Evolutionary conservation across 768 basidiomycete species (phyloP), one percentile per base, ranked within the genome.

Genomic region (Tylopilus subfusipes): DNA sequence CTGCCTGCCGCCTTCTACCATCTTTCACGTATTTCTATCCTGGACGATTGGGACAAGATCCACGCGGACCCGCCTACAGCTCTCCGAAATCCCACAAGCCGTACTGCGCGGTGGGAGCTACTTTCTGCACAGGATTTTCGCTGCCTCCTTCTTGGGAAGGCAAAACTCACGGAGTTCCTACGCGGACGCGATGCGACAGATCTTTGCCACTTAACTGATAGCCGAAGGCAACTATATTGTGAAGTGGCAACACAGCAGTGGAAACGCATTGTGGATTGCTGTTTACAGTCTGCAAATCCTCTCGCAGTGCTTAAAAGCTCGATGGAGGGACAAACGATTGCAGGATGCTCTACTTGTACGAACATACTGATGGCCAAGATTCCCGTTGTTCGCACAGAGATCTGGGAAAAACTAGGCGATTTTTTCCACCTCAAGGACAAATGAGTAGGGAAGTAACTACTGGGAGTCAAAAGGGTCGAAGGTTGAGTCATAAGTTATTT

Each of bases 1-100:
- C 69, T 82, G 4, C 81, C 80, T 0, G 79, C 78, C 57, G 74
- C 76, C 0, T 80, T 73, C 60, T 81, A 82, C 63, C 77, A 77
- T 63, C 66, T 80, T 36, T 76, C 78, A 1, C 58, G 58, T 19
- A 42, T 65, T 22, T 53, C 56, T 4, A 53, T 58, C 31, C 29
- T 40, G 14, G 61, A 65, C 12, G 63, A 64, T 22, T 59, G 57
- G 65, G 54, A 66, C 3, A 36, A 52, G 53, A 27, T 29, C 18
- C 44, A 46, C 5, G 38, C 55, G 11, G 51, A 48, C 3, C 7
- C 34, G 2, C 5, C 56, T 38, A 34, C 50, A 42, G 16, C 5
- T 29, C 18, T n/a, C 24, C 43, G 1, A 19, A 54, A 27, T 31
- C 18, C 16, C 5, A 49, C 19, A 16, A 36, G 38, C 16, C 67